Conservation (phyloP, 345 rosid species). For the Kandelia obovata region DNA sequence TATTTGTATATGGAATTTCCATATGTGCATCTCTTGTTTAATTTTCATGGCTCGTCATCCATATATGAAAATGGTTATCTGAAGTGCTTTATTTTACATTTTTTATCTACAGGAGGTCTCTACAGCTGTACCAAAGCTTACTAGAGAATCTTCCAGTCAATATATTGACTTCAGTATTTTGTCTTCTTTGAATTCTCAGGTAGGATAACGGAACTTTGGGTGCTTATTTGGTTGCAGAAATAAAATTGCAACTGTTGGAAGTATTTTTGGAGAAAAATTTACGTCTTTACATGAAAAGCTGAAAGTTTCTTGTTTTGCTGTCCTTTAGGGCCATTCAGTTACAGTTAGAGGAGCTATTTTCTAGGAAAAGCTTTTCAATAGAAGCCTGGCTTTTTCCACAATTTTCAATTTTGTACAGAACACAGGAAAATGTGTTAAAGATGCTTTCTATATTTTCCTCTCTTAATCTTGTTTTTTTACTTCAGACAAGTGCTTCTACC, state of each 20-base stretch:
- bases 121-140: conserved; percentile 65
- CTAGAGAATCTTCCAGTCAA: conserved; percentile 74
- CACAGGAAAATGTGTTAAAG: too few species aligned
- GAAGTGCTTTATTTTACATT: background rate
- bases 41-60: background rate
- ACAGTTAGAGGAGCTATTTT: too few species aligned
- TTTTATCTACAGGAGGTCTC: conserved; percentile 65
- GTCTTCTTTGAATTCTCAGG: conserved; percentile 97
- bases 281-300: conserved; percentile 2
- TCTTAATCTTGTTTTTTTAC: too few species aligned
- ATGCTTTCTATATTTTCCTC: too few species aligned
- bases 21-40: background rate
- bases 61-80: background rate
- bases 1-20: background rate
- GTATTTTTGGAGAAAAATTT: background rate
- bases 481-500: background rate
- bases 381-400: too few species aligned
- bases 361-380: too few species aligned
- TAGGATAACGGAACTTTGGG: conserved; percentile 20
- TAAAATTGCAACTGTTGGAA: background rate
- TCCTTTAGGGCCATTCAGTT: too few species aligned
- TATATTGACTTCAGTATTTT: conserved; percentile 79
- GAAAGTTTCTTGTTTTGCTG: too few species aligned
- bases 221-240: conserved; percentile 5
- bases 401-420: too few species aligned